Conservation (phyloP, 805 yeast genomes). For the Lachancea sp. region DNA sequence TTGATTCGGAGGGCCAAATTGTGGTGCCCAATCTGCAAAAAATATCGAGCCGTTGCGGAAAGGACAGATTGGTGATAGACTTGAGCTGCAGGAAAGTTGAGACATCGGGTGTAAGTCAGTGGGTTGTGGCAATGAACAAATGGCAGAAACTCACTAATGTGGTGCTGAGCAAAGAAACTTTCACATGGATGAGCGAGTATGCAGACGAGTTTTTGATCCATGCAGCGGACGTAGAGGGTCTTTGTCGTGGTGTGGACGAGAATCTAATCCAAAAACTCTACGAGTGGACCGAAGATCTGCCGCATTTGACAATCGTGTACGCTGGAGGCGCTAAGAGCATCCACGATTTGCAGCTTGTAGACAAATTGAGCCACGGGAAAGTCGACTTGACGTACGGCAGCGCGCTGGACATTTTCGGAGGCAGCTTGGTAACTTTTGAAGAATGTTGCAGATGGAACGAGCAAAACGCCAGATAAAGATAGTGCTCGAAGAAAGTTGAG, state of each 20-base stretch:
- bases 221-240: slow-evolving; percentile 98
- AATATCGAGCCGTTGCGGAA: slow-evolving; percentile 55
- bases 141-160: slow-evolving; percentile 88
- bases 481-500: no score
- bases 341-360: slow-evolving; percentile 61
- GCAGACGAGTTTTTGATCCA: slow-evolving; percentile 88
- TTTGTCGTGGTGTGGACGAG: slow-evolving; percentile 88
- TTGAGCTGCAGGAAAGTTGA: slow-evolving; percentile 64
- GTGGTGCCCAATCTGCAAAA: slow-evolving; percentile 44
- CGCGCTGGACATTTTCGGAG: slow-evolving; percentile 93
- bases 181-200: slow-evolving; percentile 49
- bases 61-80: slow-evolving; percentile 70
- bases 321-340: slow-evolving; percentile 93
- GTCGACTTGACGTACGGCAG: slow-evolving; percentile 93
- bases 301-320: slow-evolving; percentile 67
- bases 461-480: not conserved
- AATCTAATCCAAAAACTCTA: slow-evolving; percentile 64
- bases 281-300: slow-evolving; percentile 52
- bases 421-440: slow-evolving; percentile 63
- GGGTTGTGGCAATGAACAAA: slow-evolving; percentile 97
- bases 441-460: slow-evolving; percentile 75
- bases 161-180: slow-evolving; percentile 46
- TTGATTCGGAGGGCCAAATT: slow-evolving; percentile 44
- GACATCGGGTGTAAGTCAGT: slow-evolving; percentile 33
- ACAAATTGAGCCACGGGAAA: slow-evolving; percentile 62